A percentile compares a stretch with the other conserved stretches of the same genome.
phyloP scores from a whole-genome alignment of 495 filamentous ascomycete genomes.

The Antarctomyces pellizariae region DNA sequence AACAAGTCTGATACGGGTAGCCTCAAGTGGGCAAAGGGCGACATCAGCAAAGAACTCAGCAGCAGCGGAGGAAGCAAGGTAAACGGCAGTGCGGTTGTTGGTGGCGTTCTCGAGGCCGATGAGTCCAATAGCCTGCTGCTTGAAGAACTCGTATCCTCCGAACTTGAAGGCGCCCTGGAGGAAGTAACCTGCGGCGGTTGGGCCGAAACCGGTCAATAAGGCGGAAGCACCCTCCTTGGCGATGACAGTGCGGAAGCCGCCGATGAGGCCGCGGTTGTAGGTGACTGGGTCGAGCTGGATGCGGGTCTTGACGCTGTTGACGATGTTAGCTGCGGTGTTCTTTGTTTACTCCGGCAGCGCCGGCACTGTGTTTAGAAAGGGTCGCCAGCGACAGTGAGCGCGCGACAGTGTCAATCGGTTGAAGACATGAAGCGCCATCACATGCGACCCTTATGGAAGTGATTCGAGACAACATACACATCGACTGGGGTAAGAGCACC shows the following conservation, averaged over 20 bases:
- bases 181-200: slow-evolving; percentile 81
- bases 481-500: slow-evolving; percentile 64
- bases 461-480: slow-evolving; percentile 61
- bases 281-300: slow-evolving; percentile 80
- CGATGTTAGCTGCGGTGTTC: slow-evolving; percentile 5
- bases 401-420: no score
- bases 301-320: slow-evolving; percentile 68
- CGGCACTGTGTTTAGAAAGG: no score
- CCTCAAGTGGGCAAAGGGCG: slow-evolving; percentile 82
- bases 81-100: slow-evolving; percentile 72
- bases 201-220: slow-evolving; percentile 69
- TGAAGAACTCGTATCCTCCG: slow-evolving; percentile 89
- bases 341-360: no score
- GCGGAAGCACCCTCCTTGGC: slow-evolving; percentile 69
- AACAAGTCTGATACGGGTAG: slow-evolving; percentile 85
- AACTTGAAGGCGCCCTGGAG: slow-evolving; percentile 91
- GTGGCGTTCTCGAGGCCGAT: slow-evolving; percentile 58
- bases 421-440: no score
- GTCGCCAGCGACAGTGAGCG: no score
- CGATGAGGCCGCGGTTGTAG: slow-evolving; percentile 79
- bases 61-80: slow-evolving; percentile 60
- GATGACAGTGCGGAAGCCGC: slow-evolving; percentile 68
- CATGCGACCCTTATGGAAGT: no score
- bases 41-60: slow-evolving; percentile 92
- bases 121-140: slow-evolving; percentile 72